Percentiles rank a stretch among this genome's conserved stretches.
Conservation (phyloP, 2,329 filamentous ascomycete genomes). For the Curvularia hawaiiensis region DNA sequence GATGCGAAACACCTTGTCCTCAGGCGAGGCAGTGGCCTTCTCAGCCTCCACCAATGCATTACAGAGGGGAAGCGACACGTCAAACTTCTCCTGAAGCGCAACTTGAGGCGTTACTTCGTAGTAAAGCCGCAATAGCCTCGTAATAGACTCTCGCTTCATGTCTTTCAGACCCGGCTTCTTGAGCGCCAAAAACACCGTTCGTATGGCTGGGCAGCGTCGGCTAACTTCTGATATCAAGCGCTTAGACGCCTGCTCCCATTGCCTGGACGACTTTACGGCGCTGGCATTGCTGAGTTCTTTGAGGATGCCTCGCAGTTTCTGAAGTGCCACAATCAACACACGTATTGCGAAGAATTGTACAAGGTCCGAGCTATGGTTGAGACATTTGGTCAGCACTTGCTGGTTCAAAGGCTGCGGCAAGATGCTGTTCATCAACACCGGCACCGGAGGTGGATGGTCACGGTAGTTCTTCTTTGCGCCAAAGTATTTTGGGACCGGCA, state of each 20-base stretch:
- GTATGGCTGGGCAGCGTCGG: slow-evolving; percentile 78
- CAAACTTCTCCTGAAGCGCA: slow-evolving; percentile 83
- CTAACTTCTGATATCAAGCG: slow-evolving; percentile 76
- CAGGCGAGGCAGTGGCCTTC: slow-evolving; percentile 41
- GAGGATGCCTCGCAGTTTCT: slow-evolving; percentile 73
- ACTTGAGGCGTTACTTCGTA: slow-evolving; percentile 81
- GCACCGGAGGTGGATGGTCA: slow-evolving; percentile 74
- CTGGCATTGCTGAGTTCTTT: slow-evolving; percentile 63
- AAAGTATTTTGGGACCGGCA: slow-evolving; percentile 74
- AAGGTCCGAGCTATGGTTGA: slow-evolving; percentile 77
- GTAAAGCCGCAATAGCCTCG: slow-evolving; percentile 80
- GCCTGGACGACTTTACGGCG: slow-evolving; percentile 42
- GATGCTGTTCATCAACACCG: slow-evolving; percentile 82
- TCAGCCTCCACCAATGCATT: slow-evolving; percentile 69
- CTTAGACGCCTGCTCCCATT: slow-evolving; percentile 73
- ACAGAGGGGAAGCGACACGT: slow-evolving; percentile 78
- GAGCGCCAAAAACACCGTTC: slow-evolving; percentile 77
- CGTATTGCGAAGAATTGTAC: slow-evolving; percentile 84
- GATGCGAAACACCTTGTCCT: slow-evolving; percentile 62
- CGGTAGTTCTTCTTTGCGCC: slow-evolving; percentile 69
- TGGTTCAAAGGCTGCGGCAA: slow-evolving; percentile 82
- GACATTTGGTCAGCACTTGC: slow-evolving; percentile 77
- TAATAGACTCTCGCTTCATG: slow-evolving; percentile 78
- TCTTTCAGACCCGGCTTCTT: slow-evolving; percentile 72
- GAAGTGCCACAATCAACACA: slow-evolving; percentile 76